phyloP scores from a whole-genome alignment of 257 asterid species.

The Perilla frutescens region DNA sequence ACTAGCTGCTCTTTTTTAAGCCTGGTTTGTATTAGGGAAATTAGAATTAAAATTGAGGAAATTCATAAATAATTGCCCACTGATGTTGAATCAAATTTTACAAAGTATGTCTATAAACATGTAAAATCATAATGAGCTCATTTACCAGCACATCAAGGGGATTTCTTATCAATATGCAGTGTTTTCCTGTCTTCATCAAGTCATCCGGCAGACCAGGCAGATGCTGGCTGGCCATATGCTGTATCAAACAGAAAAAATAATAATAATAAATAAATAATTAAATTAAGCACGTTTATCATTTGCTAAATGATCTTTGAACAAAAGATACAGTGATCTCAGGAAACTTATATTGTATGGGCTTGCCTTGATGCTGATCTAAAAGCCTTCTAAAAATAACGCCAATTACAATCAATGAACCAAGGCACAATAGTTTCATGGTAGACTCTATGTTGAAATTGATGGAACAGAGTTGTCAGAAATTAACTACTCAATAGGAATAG shows the following conservation, averaged over 20 bases:
- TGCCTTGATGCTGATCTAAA: not conserved
- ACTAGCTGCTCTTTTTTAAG: not conserved
- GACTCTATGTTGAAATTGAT: not conserved
- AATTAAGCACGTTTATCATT: not conserved
- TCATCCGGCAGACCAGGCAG: slow-evolving; percentile 67
- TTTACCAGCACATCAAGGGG: slow-evolving; percentile 85
- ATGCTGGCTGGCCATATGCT: slow-evolving; percentile 84
- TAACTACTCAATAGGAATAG: no score
- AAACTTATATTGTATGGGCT: not conserved
- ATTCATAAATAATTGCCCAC: slow-evolving; percentile 15
- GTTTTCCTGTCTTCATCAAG: slow-evolving; percentile 75
- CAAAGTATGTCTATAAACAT: not conserved
- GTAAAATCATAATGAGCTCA: slow-evolving; percentile 26
- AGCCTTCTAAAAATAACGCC: not conserved
- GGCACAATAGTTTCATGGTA: not conserved
- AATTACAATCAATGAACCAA: not conserved
- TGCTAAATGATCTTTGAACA: not conserved
- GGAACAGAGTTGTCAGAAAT: not conserved
- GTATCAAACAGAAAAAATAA: slow-evolving; percentile 32
- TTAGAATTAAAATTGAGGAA: not conserved
- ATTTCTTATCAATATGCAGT: slow-evolving; percentile 74
- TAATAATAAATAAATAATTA: no score
- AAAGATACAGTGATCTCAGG: not conserved
- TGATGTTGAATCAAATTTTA: not conserved
- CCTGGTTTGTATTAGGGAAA: not conserved